Percentiles rank a stretch among this genome's conserved stretches.
Evolutionary conservation across 2,329 filamentous ascomycete genomes (phyloP).

Genomic region (Chrysoporthe deuterocubensis): DNA sequence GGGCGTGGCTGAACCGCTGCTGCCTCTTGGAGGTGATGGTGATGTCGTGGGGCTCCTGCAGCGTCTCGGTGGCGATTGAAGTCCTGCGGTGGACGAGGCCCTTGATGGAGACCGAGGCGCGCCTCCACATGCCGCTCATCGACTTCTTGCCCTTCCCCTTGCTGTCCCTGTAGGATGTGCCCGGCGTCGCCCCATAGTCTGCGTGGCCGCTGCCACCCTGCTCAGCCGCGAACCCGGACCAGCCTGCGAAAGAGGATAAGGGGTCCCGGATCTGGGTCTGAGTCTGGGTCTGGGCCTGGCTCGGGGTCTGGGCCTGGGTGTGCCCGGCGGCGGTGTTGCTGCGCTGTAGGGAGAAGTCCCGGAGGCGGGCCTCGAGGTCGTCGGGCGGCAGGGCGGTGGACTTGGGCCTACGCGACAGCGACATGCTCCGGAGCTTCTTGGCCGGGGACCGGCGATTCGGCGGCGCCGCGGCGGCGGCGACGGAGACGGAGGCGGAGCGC

Average conservation of each 20-base stretch:
- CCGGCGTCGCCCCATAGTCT: not conserved
- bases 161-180: not conserved
- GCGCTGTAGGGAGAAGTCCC: constrained; percentile 36
- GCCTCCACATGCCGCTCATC: constrained; percentile 57
- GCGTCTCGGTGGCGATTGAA: constrained; percentile 39
- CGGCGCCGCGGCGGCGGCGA: constrained; percentile 19
- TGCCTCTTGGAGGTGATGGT: constrained; percentile 26
- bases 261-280: not conserved
- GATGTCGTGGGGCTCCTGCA: constrained; percentile 31
- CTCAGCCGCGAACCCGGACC: constrained; percentile 3
- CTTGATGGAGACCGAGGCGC: constrained; percentile 59
- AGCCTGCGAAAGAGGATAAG: not conserved
- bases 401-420: constrained; percentile 55
- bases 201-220: constrained; percentile 2
- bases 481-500: constrained; percentile 25
- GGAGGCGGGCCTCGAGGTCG: constrained; percentile 34
- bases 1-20: constrained; percentile 22
- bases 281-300: not conserved
- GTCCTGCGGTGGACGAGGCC: constrained; percentile 55
- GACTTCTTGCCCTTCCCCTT: constrained; percentile 35
- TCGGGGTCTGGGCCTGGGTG: not conserved
- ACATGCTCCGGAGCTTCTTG: constrained; percentile 47
- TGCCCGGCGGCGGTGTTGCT: constrained; percentile 31
- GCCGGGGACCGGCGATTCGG: constrained; percentile 12
- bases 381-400: constrained; percentile 43